These are phyloP conservation scores for Emmonsiellopsis sp. DNA, from an alignment of 2,329 filamentous ascomycete genomes.

Conservation along the genomic window DNA sequence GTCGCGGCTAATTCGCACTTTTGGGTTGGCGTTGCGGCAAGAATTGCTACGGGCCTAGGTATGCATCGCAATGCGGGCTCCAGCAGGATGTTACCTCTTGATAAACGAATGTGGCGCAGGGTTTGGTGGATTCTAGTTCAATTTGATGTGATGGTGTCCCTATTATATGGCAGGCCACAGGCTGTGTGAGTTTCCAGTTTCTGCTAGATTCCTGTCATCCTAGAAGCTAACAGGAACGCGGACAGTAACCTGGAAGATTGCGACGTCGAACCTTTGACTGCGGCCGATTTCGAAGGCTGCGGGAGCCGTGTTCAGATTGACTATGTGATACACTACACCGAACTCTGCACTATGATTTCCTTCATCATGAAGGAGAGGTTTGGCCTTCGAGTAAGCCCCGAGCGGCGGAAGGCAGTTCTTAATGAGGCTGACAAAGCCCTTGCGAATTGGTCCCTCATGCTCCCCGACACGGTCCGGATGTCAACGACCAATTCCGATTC, in stretches of 20 bases:
- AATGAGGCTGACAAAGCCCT: slow-evolving; percentile 33
- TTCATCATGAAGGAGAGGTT: slow-evolving; percentile 36
- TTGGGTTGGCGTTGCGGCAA: slow-evolving; percentile 46
- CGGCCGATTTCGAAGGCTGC: slow-evolving; percentile 40
- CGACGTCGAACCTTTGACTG: slow-evolving; percentile 38
- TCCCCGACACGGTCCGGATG: slow-evolving; percentile 33
- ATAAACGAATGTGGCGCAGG: slow-evolving; percentile 36
- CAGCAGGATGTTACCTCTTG: slow-evolving; percentile 32
- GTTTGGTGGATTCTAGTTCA: slow-evolving; percentile 38
- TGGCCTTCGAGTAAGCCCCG: slow-evolving; percentile 30
- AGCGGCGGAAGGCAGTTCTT: slow-evolving; percentile 33
- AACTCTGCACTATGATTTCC: slow-evolving; percentile 43
- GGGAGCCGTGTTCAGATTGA: slow-evolving; percentile 36
- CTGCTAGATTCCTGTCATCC: neutral
- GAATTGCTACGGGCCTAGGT: slow-evolving; percentile 46
- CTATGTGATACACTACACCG: slow-evolving; percentile 41
- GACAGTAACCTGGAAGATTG: slow-evolving; percentile 41
- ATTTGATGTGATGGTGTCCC: slow-evolving; percentile 35
- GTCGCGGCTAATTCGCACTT: slow-evolving; percentile 45
- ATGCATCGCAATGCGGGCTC: slow-evolving; percentile 41
- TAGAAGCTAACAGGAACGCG: slow-evolving; percentile 3
- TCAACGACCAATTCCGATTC: slow-evolving; percentile 34
- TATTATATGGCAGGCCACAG: slow-evolving; percentile 44
- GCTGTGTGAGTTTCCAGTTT: slow-evolving; percentile 31
- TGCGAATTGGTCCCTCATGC: slow-evolving; percentile 34